phyloP scores from a whole-genome alignment of 106 monocot genomes.

The Cymbidium sinense region DNA sequence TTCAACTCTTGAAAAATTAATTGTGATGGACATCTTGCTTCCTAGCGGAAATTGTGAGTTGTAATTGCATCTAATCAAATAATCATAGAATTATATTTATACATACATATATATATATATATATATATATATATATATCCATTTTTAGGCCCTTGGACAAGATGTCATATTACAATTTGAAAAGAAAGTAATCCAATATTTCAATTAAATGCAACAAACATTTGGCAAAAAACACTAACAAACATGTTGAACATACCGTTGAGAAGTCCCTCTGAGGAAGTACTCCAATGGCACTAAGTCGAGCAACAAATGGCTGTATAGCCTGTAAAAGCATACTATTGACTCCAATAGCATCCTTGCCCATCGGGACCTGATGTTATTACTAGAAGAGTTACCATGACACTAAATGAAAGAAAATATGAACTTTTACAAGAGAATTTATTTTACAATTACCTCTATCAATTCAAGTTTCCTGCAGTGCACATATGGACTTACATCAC shows the following conservation, averaged over 20 bases:
- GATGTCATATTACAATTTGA: background rate
- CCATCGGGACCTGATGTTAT: conserved; percentile 61
- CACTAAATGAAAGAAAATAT: background rate
- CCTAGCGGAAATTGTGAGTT: background rate
- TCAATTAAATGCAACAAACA: background rate
- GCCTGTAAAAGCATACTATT: conserved; percentile 59
- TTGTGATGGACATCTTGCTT: background rate
- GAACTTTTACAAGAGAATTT: background rate
- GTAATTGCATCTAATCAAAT: background rate
- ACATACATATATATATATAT: too few relatives aligned
- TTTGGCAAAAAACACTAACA: background rate
- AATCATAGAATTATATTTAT: background rate
- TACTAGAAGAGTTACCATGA: conserved; percentile 8
- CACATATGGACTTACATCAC: conserved; percentile 76
- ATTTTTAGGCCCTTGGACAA: too few relatives aligned
- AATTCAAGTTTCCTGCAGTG: conserved; percentile 68
- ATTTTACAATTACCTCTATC: conserved; percentile 45
- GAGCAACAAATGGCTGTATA: conserved; percentile 50
- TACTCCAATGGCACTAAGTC: conserved; percentile 38
- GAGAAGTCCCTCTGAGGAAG: conserved; percentile 54
- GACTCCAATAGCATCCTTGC: conserved; percentile 52
- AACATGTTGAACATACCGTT: conserved; percentile 43
- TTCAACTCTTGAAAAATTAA: background rate
- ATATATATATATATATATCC: too few relatives aligned
- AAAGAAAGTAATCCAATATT: background rate